Conservation (phyloP, 202 grass and related monocot species). For the Carex sylvatica region DNA sequence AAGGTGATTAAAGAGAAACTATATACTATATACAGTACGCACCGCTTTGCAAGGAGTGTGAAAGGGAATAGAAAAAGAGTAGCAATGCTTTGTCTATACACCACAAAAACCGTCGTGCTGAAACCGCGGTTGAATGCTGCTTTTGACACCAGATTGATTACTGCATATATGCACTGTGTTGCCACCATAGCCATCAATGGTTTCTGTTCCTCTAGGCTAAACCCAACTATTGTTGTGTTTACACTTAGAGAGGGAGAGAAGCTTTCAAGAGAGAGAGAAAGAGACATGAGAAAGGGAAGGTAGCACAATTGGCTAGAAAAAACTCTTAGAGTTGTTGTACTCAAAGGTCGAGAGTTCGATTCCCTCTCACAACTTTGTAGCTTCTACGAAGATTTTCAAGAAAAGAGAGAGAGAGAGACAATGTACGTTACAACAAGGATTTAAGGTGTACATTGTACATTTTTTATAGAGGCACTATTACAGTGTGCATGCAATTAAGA, state of each 20-base stretch:
- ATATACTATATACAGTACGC: constrained; percentile 11
- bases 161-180: constrained; percentile 60
- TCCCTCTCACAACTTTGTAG: too few relatives aligned
- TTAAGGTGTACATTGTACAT: background rate
- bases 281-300: too few relatives aligned
- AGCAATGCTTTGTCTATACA: constrained; percentile 61
- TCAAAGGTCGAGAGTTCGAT: too few relatives aligned
- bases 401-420: background rate
- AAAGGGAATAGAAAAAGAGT: constrained; percentile 38
- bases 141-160: constrained; percentile 51
- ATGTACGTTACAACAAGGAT: background rate
- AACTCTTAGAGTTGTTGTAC: too few relatives aligned
- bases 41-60: constrained; percentile 35
- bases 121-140: constrained; percentile 54
- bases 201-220: constrained; percentile 48
- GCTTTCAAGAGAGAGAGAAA: background rate
- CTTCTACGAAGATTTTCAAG: too few relatives aligned
- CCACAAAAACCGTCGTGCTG: constrained; percentile 62
- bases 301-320: too few relatives aligned
- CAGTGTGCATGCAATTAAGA: background rate
- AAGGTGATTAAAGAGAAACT: background rate
- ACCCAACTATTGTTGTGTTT: background rate
- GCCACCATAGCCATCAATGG: constrained; percentile 67
- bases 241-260: background rate
- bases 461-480: background rate